Base-by-base conservation (phyloP, 345 rosid species). In the Ricinus communis region DNA sequence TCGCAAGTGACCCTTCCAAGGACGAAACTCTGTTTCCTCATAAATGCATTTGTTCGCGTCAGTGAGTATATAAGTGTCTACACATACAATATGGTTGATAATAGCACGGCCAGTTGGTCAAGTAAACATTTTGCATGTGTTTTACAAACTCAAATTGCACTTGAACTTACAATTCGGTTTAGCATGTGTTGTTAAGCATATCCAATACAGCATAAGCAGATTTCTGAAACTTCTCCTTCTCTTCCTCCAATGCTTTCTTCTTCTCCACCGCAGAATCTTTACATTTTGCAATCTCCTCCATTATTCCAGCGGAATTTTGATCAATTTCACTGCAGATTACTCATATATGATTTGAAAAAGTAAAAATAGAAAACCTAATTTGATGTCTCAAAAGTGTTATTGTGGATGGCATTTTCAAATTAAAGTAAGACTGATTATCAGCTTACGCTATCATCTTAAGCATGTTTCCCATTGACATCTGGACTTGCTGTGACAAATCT, bases 401-500 rank as follows among this genome's bases (percentile, higher is more conserved):
- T 55, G 4, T 19, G 47, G 0, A 41, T 5, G 38, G 47, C 5
- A 41, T 24, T 53, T 36, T 31, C 6, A 15, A 31, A 46, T 12
- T 9, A 22, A 46, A 18, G 2, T 38, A 16, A 21, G 38, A 49
- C 21, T 71, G 65, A 45, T 64, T 22, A 43, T 64, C 56, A 49
- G 78, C 93, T 79, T 80, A 90, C 98, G n/a, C 81, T 66, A 79
- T 87, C 94, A 87, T 76, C 87, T 90, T 92, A 64, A 95, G 94
- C 96, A 90, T 88, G 75, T 75, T 86, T 74, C 72, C 92, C 97
- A 89, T 87, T 57, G 82, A 88, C 81, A 69, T 75, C 82, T 95
- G 91, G 60, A 82, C 89, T 78, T 89, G 91, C 74, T 89, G 97
- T 16, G 96, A 90, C 89, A 84, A 74, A 75, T 95, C 99, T 90